Base-by-base conservation (phyloP, 805 yeast species). In the Barnettozyma botsteinii region DNA sequence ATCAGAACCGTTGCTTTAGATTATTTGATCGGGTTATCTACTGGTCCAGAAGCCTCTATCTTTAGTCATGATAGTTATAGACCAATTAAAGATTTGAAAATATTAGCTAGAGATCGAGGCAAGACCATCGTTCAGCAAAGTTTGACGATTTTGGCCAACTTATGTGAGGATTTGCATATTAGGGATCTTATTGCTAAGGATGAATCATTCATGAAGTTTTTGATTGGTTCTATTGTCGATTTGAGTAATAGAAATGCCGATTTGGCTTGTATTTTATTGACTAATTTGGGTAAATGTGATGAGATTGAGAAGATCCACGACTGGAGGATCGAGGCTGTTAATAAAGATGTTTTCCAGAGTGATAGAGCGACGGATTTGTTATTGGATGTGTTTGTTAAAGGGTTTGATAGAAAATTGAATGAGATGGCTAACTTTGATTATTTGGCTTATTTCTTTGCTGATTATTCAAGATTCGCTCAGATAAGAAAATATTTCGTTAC, bases 301-400 rank as follows among this genome's bases (percentile, higher is more conserved):
- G 62, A 66, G 15, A 77, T 86, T 33, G 68, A 74, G 33, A 65
- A 64, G 40, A 54, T 85, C 0, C 70, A 85, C 34, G 64, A 67
- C 14, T 43, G 56, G 55, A 35, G 49, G 59, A 36, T 57, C 45
- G 40, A 67, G 52, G 43, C 60, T 20, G 55, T 62, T 13, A 72
- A 73, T 31, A 69, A 66, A 37, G 64, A 63, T 4, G 56, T 73
- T 7, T 86, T 85, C 66, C 74, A 70, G 57, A 77, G 84, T 47
- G 52, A 49, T 10, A 69, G 65, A 19, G 80, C 78, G 6, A 70
- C 87, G 62, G 95, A 85, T 53, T 83, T 89, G 59, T 67, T 89
- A 24, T 77, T 89, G 79, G 95, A 86, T 62, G 79, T 89, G 55
- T 88, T 87, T 57, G 95, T 88, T 30, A 84, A 84, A 55, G 96